Evolutionary conservation across 176 grass and related monocot species (phyloP), one percentile per base, ranked within the genome.

Genomic region (Eragrostis nindensis): DNA sequence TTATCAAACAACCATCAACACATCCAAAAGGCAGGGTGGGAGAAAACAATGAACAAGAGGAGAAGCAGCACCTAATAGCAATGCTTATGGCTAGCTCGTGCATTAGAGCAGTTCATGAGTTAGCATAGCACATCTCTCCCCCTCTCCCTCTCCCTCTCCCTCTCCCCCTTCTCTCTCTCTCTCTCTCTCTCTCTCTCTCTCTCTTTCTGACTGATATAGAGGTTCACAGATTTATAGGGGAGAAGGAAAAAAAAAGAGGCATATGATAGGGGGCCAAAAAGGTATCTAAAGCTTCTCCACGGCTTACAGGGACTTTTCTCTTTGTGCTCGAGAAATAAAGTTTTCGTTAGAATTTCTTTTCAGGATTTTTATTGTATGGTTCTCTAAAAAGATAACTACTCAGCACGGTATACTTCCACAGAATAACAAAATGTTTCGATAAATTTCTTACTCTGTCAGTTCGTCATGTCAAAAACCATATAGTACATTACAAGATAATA

Each of bases 201-300:
- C 27, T 53, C 69, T 30, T 3, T 62, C 19, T 68, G 4, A 25
- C 25, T 86, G 42, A 66, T 46, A 82, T 53, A 59, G 83, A 86
- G 73, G 49, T 78, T 39, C 67, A 82, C 60, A 78, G 68, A 66
- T 82, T 62, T 90, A 89, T 84, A 90, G 79, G 78, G 75, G 61
- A 73, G 78, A 73, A 62, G 22, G 43, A 59, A 41, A n/a, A 54
- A 29, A 40, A 7, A 62, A 46, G 69, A 59, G 13, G 73, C 24
- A 42, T 29, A 77, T 61, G 78, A 81, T 71, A 64, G 82, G 77
- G n/a, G 66, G 77, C 77, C 65, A 72, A 59, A 89, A 89, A 85
- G 82, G 77, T 85, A 13, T 42, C 45, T 26, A 87, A 71, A 63
- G 63, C 27, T 75, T 80, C 66, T 85, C n/a, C 71, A 71, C 7